Base-by-base conservation (phyloP, 2,329 filamentous ascomycete genomes). In the Botrytis cinerea region DNA sequence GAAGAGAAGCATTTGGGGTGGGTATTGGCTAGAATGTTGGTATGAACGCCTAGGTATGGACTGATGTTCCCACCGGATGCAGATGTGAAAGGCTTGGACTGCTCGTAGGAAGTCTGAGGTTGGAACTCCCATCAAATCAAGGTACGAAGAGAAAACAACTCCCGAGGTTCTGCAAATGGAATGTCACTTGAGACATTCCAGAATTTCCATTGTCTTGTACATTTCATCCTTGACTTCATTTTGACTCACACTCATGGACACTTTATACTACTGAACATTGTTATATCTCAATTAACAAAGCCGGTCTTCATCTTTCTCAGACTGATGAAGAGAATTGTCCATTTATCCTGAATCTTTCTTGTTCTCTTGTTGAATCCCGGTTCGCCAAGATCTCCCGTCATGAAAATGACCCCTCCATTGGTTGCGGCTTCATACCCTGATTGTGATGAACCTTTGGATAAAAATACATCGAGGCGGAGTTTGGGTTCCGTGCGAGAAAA, bases 341-440 rank as follows among this genome's bases (percentile, higher is more conserved):
- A 40, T 51, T 51, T 22, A 25, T 28, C 35, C 46, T 54, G 7
- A 16, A 54, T n/a, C 25, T 28, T 18, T 40, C 32, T 54, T 28
- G 9, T 54, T 28, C 25, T 40, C 46, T 54, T 28, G 25, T 54
- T 35, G 4, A 40, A 40, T 28, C n/a, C 16, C 14, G 38, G 9
- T 20, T 54, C 46, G 64, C 35, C 66, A 68, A 68, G 66, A 57
- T 14, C 10, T 64, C 38, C 54, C 66, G 51, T 57, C 66, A 57
- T 69, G 35, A 69, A 59, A 45, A 69, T 57, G 66, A 22, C 66
- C 16, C 66, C 66, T 68, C 66, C 66, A 57, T 54, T 68, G n/a
- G 48, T 38, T 57, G 8, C 35, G 48, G 48, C 48, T 51, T 57
- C 66, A 32, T 57, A 18, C 28, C 35, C 25, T 43, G 66, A 57